These are phyloP conservation scores for Dioszegia crocea DNA, from an alignment of 768 basidiomycete genomes.

Conservation along the genomic window DNA sequence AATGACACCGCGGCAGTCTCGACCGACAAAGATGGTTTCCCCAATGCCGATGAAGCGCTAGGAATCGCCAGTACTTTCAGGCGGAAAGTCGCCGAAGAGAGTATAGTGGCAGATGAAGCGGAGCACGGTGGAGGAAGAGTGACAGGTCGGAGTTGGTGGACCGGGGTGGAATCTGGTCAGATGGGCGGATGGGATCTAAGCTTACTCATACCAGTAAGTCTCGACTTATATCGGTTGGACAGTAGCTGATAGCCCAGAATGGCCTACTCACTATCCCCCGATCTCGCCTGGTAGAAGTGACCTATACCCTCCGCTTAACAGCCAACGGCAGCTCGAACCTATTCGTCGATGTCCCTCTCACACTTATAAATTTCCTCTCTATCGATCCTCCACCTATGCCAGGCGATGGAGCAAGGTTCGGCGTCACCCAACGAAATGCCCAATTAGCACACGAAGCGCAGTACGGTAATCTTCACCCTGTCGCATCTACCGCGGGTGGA, in stretches of 20 bases:
- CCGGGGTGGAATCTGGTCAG: conserved; percentile 66
- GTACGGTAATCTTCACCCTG: neutral
- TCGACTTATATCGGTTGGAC: neutral
- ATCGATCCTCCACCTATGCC: conserved; percentile 69
- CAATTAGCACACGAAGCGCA: neutral
- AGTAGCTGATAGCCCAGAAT: conserved; percentile 18
- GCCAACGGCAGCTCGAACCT: conserved; percentile 58
- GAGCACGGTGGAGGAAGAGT: conserved; percentile 63
- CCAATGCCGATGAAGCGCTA: conserved; percentile 9
- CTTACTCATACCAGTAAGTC: conserved; percentile 69
- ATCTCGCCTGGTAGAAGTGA: conserved; percentile 69
- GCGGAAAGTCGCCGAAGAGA: conserved; percentile 64
- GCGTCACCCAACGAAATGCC: neutral
- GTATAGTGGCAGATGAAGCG: conserved; percentile 57
- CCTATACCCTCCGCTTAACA: conserved; percentile 66
- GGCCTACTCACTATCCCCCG: conserved; percentile 58
- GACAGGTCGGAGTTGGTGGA: conserved; percentile 76
- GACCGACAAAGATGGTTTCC: conserved; percentile 13
- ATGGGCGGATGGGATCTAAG: conserved; percentile 63
- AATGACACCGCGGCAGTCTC: conserved; percentile 49
- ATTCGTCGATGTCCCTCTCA: conserved; percentile 67
- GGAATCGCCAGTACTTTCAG: conserved; percentile 53
- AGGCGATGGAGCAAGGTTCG: conserved; percentile 19
- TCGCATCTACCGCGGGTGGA: conserved; percentile 2
- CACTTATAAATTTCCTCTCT: conserved; percentile 77